Evolutionary conservation across 1,284 basidiomycete genomes (phyloP).

Genomic region (Sporisorium sorghi): DNA sequence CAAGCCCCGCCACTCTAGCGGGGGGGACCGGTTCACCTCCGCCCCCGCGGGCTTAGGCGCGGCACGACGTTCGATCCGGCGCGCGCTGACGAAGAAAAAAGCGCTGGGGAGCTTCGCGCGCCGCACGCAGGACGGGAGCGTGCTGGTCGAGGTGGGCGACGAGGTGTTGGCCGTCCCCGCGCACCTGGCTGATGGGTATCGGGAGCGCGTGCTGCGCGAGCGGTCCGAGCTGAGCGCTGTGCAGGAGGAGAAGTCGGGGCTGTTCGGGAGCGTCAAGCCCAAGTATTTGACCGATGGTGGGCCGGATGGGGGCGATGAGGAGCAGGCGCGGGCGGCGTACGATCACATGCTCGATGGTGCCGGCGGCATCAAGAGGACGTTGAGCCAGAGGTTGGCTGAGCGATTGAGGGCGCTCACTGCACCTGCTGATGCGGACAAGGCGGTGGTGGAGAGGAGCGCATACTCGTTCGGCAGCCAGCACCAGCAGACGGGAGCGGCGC

Average conservation of each 20-base stretch:
- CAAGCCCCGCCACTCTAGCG: too few species aligned
- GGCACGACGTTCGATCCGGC: slow-evolving; percentile 15
- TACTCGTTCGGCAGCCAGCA: slow-evolving; percentile 26
- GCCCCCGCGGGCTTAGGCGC: not conserved
- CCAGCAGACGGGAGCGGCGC: slow-evolving; percentile 16
- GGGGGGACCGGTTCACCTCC: slow-evolving; percentile 18
- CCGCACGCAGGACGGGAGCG: slow-evolving; percentile 37
- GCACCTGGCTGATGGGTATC: slow-evolving; percentile 50
- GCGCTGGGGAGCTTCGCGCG: slow-evolving; percentile 48
- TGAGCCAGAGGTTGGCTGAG: slow-evolving; percentile 47
- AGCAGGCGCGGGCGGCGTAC: slow-evolving; percentile 19
- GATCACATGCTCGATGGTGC: slow-evolving; percentile 19
- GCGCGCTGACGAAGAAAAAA: slow-evolving; percentile 48
- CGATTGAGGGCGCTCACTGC: slow-evolving; percentile 19
- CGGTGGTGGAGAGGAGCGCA: slow-evolving; percentile 5
- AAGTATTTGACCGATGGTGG: slow-evolving; percentile 31
- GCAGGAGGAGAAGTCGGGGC: too few species aligned
- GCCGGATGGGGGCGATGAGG: slow-evolving; percentile 31
- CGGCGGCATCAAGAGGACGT: slow-evolving; percentile 12
- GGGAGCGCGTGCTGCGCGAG: slow-evolving; percentile 29
- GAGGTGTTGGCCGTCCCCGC: slow-evolving; percentile 56
- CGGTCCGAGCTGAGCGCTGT: slow-evolving; percentile 6
- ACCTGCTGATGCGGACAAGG: not conserved
- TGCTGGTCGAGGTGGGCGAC: slow-evolving; percentile 58
- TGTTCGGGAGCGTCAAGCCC: slow-evolving; percentile 23